phyloP scores from a whole-genome alignment of 345 rosid genomes.

The Crucihimalaya himalaica region DNA sequence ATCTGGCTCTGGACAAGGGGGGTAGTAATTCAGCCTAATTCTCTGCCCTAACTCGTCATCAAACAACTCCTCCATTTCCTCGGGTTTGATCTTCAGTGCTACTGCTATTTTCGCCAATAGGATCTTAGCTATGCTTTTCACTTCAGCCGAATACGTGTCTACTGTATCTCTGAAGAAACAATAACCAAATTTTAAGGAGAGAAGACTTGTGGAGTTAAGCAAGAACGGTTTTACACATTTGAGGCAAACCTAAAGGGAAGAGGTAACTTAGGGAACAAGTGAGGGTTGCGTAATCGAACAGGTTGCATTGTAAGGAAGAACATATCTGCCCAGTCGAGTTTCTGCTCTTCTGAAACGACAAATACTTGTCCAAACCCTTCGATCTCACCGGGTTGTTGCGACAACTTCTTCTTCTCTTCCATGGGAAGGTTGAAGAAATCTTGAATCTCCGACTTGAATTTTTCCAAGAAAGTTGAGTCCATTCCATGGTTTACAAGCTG shows the following conservation, averaged over 20 bases:
- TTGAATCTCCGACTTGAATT: conserved; percentile 32
- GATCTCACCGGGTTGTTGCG: conserved; percentile 19
- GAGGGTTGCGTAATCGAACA: conserved; percentile 18
- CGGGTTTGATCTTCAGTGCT: conserved; percentile 48
- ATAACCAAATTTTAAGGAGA: background rate
- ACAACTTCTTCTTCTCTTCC: conserved; percentile 38
- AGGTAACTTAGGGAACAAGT: conserved; percentile 24
- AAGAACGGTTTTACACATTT: conserved; percentile 14
- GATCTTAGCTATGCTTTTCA: conserved; percentile 40
- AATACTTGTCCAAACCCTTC: conserved; percentile 42
- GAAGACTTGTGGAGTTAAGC: background rate
- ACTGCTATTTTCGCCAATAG: conserved; percentile 44
- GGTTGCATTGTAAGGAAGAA: conserved; percentile 34
- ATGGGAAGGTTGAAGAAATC: conserved; percentile 36
- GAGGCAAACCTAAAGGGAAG: conserved; percentile 23
- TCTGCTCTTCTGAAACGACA: conserved; percentile 32
- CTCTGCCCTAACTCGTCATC: conserved; percentile 43
- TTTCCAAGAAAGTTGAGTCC: conserved; percentile 27
- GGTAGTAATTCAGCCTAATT: conserved; percentile 43
- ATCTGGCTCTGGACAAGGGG: conserved; percentile 55
- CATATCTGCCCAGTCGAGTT: conserved; percentile 41
- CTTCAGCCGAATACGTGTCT: conserved; percentile 45
- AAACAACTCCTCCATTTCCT: conserved; percentile 45
- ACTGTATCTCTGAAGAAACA: conserved; percentile 44
- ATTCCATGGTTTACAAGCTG: conserved; percentile 42